Evolutionary conservation across 306 rosid species (phyloP), one percentile per base, ranked within the genome.

Genomic region (Sicyos edulis): DNA sequence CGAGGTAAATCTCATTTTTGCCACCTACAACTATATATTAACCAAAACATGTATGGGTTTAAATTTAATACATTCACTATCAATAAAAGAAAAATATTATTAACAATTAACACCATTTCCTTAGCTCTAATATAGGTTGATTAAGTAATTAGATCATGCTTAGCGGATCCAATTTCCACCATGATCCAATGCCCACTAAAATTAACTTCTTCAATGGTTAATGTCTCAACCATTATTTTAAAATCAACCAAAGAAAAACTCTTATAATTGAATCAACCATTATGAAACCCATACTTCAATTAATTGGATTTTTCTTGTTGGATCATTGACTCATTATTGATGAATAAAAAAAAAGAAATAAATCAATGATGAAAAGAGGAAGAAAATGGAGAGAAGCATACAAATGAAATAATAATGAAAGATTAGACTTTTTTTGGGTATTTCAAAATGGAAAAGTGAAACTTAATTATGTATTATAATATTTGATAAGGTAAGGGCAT

Each of bases 301-400:
- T 24, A 58, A 58, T 24, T 58, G 17, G 9, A 13, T 58, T 58
- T 58, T 58, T 11, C 10, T 12, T 0, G 5, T 22, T 58, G 64
- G 42, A 9, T 58, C 17, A 58, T 24, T 58, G 45, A 40, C 45
- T 40, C 8, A 6, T 22, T 55, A 20, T 40, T 40, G 16, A 55
- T 10, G 9, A 20, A 55, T 21, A 55, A 19, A 16, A 62, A 26
- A 37, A 37, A 64, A 1, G 40, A 65, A 65, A 65, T 42, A 6
- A n/a, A n/a, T n/a, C n/a, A n/a, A n/a, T n/a, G n/a, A n/a, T n/a
- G n/a, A n/a, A n/a, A n/a, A n/a, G n/a, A 63, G 20, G 49, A n/a
- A 63, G 70, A 63, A 63, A 26, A 59, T 59, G 65, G 19, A 21
- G 54, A 65, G 51, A 29, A 65, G 51, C 34, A 65, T 44, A 65